phyloP scores from a whole-genome alignment of 2,329 filamentous ascomycete genomes.

The Xylariaceae sp. region DNA sequence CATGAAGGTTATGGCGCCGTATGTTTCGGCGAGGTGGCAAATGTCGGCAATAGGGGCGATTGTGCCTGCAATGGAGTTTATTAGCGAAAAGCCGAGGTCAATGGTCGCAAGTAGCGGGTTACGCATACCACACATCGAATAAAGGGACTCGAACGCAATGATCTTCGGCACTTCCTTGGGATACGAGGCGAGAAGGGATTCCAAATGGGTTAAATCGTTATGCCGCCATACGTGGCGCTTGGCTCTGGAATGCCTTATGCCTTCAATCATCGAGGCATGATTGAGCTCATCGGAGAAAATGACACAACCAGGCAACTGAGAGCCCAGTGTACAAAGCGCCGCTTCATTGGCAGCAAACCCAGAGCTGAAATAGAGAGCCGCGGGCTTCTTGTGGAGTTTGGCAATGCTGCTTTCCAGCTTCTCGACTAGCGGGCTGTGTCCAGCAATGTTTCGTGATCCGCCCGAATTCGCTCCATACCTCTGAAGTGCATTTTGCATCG shows the following conservation, averaged over 20 bases:
- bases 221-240: slow-evolving; percentile 99
- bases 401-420: slow-evolving; percentile 77
- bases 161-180: slow-evolving; percentile 87
- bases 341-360: slow-evolving; percentile 99
- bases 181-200: slow-evolving; percentile 83
- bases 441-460: slow-evolving; percentile 97
- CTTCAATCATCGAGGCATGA: slow-evolving; percentile 98
- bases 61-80: slow-evolving; percentile 46
- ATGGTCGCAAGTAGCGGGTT: neutral
- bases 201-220: slow-evolving; percentile 87
- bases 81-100: neutral
- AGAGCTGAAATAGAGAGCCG: slow-evolving; percentile 88
- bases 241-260: slow-evolving; percentile 92
- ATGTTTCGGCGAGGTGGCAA: slow-evolving; percentile 93
- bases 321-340: slow-evolving; percentile 87
- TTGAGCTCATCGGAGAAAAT: slow-evolving; percentile 97
- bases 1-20: slow-evolving; percentile 92
- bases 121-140: slow-evolving; percentile 80
- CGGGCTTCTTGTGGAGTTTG: slow-evolving; percentile 84
- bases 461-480: slow-evolving; percentile 92
- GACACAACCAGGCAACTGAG: slow-evolving; percentile 91
- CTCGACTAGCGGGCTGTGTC: slow-evolving; percentile 94
- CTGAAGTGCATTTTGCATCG: slow-evolving; percentile 91
- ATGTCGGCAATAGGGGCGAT: slow-evolving; percentile 93
- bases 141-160: slow-evolving; percentile 97